Evolutionary conservation across 2,329 filamentous ascomycete genomes (phyloP), one percentile per base, ranked within the genome.

Genomic region (Diplodia corticola): DNA sequence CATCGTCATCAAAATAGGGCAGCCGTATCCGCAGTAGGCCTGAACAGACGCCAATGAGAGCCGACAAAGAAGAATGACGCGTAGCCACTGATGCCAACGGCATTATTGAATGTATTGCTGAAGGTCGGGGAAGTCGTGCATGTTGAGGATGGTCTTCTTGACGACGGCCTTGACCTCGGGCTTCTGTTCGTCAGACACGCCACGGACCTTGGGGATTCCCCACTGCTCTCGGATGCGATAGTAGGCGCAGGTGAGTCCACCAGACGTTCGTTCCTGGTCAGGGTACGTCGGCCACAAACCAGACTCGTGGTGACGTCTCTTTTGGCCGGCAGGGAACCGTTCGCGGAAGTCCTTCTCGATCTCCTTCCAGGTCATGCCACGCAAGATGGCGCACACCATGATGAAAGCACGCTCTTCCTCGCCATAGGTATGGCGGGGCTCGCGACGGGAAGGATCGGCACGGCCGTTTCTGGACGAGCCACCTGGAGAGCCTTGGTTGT

Each of bases 371-470:
- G 64, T 61, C 64, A 66, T 66, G 28, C 57, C 57, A 3, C 57
- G 55, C 17, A 66, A 24, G 24, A 66, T 50, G 37, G 64, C 64
- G 6, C 64, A 66, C 17, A 66, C 55, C 64, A 66, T 66, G 48
- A 66, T 66, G 26, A 66, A 66, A 3, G 57, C 64, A 2, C 64
- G 46, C 64, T 66, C 64, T n/a, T 66, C 64, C 17, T 66, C 64
- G 9, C 64, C 64, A 22, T 66, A 66, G 1, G 64, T 48, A 28
- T 55, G 64, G 26, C 64, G 64, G 20, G 64, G 64, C 22, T 66
- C 64, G 10, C 64, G 55, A 22, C 55, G 55, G 13, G 48, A 1
- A 6, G 63, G 17, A 22, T 64, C 63, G 24, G 63, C 24, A 26
- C 28, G 37, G 20, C 20, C 6, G 12, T 48, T 15, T 17, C 48